Evolutionary conservation across 371 early-diverging fungal genomes (phyloP), one percentile per base, ranked within the genome.

Genomic region (Mucor plumbeus): DNA sequence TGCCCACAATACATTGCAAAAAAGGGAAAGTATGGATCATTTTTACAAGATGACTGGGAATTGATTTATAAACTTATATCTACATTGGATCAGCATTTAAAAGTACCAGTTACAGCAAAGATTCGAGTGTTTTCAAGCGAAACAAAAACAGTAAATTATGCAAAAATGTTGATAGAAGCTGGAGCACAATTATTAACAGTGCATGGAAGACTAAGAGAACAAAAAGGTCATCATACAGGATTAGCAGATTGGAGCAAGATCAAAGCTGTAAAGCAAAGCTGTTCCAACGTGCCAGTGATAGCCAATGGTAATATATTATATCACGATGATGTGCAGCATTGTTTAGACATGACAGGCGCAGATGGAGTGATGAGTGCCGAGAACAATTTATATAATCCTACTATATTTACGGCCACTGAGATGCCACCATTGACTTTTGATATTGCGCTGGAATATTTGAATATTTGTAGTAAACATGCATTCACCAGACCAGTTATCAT

Each of bases 161-260:
- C 98, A 10, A 91, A 94, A 69, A 96, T 98, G 95, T 77, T 99
- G 5, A 92, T 96, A 67, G 85, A 77, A 0, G 93, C 96, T 6
- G 99, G 99, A 5, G 91, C 92, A 26, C 90, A 94, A 66, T 70
- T 98, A 48, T 79, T 99, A 44, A 92, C 94, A 1, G 99, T 98
- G 4, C 99, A 99, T 73, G 99, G 99, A 11, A 84, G 99, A 35
- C 69, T 91, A 36, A 83, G 98, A 39, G 97, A 99, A 68, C 97
- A 97, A 80, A 97, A 93, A 77, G 99, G 98, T 1, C 92, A 92
- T 63, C 85, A 91, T 59, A 95, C 97, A 21, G 99, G 99, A 14
- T 72, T 99, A 15, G 98, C 97, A 2, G 95, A 98, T 81, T 99
- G 98, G 99, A 85, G 88, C 44, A 91, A 95, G 71, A 99, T 99